These are phyloP conservation scores for Endoconidiophora laricicola DNA, from an alignment of 2,329 filamentous ascomycete species.

Conservation along the genomic window DNA sequence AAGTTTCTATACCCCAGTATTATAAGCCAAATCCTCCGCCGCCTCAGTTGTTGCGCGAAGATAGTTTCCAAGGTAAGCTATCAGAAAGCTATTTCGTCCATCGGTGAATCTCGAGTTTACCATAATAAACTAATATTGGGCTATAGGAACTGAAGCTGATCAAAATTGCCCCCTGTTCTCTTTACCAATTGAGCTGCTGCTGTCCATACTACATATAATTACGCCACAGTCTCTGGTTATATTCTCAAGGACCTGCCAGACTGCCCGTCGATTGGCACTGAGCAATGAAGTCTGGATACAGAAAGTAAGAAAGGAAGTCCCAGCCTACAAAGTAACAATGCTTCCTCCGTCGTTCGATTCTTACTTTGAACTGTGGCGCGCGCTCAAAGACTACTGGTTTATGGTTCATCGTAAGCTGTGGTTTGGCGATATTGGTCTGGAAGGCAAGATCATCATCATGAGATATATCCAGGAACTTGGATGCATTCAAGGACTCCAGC, in stretches of 20 bases:
- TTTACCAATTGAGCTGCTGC: slow-evolving; percentile 61
- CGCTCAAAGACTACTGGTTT: slow-evolving; percentile 48
- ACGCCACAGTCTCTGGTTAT: slow-evolving; percentile 44
- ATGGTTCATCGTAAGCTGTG: slow-evolving; percentile 64
- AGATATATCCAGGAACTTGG: slow-evolving; percentile 58
- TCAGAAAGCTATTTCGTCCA: too few relatives aligned
- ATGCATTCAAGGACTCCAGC: slow-evolving; percentile 64
- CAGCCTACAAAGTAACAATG: slow-evolving; percentile 32
- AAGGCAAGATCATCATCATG: slow-evolving; percentile 58
- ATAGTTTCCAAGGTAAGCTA: too few relatives aligned
- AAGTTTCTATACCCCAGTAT: too few relatives aligned
- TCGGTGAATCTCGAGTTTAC: too few relatives aligned
- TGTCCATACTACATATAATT: slow-evolving; percentile 52
- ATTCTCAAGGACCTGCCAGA: slow-evolving; percentile 43
- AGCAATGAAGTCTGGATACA: slow-evolving; percentile 58
- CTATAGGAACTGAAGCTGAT: background rate
- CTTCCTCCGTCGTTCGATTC: slow-evolving; percentile 18
- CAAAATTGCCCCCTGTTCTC: slow-evolving; percentile 24
- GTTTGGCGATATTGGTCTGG: slow-evolving; percentile 61
- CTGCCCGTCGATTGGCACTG: slow-evolving; percentile 39
- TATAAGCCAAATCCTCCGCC: too few relatives aligned
- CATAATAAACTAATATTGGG: background rate
- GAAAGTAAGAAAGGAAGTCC: slow-evolving; percentile 52
- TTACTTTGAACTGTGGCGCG: slow-evolving; percentile 4
- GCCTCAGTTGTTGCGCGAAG: too few relatives aligned